These are phyloP conservation scores for Populus hybrid DNA, from an alignment of 441 rosid genomes.

Conservation along the genomic window DNA sequence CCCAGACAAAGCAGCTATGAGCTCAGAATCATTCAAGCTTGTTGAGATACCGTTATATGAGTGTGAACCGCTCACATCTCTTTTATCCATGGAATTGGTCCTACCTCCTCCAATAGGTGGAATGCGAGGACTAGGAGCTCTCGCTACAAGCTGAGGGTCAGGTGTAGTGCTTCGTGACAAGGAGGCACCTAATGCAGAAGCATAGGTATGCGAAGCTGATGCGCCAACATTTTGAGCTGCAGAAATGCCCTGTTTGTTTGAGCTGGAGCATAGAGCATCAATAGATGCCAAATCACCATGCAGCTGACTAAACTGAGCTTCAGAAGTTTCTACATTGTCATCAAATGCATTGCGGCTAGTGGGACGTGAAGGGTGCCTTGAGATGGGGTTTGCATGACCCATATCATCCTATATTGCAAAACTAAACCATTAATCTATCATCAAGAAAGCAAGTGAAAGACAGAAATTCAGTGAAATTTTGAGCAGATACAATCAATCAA, in stretches of 20 bases:
- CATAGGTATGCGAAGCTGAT: conserved; percentile 52
- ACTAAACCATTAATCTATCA: conserved; percentile 15
- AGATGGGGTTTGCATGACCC: conserved; percentile 33
- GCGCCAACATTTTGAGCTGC: conserved; percentile 32
- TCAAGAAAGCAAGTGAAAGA: conserved; percentile 1
- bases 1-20: conserved; percentile 57
- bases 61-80: conserved; percentile 32
- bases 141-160: conserved; percentile 55
- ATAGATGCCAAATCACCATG: conserved; percentile 34
- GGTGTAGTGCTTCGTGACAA: conserved; percentile 67
- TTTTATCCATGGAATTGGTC: conserved; percentile 45
- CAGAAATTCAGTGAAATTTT: not conserved
- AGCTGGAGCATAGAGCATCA: conserved; percentile 33
- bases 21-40: conserved; percentile 41
- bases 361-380: conserved; percentile 59
- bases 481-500: not conserved
- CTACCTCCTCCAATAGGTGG: conserved; percentile 59
- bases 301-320: conserved; percentile 41
- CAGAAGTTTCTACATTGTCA: conserved; percentile 40
- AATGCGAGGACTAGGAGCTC: conserved; percentile 59
- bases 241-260: conserved; percentile 30
- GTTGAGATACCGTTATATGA: conserved; percentile 40
- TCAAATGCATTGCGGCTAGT: conserved; percentile 55
- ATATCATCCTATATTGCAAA: conserved; percentile 51
- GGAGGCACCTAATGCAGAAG: conserved; percentile 58